These are phyloP conservation scores for Tolypocladium album DNA, from an alignment of 2,329 filamentous ascomycete species.

Conservation along the genomic window DNA sequence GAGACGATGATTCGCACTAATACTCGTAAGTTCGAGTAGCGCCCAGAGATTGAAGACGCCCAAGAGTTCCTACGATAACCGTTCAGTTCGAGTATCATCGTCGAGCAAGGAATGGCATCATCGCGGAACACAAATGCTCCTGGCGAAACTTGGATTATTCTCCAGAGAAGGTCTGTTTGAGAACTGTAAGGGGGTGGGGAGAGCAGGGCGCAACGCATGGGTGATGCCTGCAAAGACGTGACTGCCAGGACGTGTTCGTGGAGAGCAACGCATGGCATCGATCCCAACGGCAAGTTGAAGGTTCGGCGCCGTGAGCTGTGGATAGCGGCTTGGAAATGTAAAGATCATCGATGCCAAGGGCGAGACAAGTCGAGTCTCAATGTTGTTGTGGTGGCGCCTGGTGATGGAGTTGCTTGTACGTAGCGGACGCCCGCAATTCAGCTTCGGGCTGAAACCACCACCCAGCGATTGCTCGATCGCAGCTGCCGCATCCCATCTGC, in stretches of 20 bases:
- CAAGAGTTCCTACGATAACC: not conserved
- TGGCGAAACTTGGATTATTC: not conserved
- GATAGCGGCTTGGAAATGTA: no score
- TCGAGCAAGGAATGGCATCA: no score
- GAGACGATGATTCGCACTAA: not conserved
- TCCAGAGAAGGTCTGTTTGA: not conserved
- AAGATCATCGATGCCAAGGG: no score
- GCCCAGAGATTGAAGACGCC: not conserved
- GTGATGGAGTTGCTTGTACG: not conserved
- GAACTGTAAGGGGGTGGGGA: not conserved
- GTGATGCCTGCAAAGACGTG: not conserved
- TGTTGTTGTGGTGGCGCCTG: not conserved
- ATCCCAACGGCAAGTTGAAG: no score
- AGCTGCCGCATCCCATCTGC: not conserved
- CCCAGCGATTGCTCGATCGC: not conserved
- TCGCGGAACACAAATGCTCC: no score
- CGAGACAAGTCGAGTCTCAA: not conserved
- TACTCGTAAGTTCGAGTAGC: not conserved
- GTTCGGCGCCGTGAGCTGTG: no score
- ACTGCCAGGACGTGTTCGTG: not conserved
- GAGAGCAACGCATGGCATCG: no score
- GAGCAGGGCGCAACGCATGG: not conserved
- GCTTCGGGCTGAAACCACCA: not conserved
- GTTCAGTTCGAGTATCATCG: not conserved
- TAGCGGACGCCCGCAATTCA: not conserved